A percentile compares a stretch with the other conserved stretches of the same genome.
Evolutionary conservation across 108 stramenopile genomes (phyloP).

Genomic region (Cyclostephanos invisitatus): DNA sequence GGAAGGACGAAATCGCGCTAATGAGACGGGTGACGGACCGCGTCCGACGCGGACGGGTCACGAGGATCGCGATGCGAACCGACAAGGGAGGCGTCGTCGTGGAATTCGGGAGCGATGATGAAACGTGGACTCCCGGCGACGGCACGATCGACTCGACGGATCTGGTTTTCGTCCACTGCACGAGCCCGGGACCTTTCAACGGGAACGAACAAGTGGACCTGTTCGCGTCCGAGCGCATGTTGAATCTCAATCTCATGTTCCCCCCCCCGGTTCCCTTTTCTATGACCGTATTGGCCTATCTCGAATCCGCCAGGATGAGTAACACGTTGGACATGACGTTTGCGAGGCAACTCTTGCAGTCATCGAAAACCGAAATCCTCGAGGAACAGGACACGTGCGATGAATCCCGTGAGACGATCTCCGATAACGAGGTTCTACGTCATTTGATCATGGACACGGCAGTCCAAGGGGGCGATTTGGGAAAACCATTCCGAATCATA

Average conservation of each 20-base stretch:
- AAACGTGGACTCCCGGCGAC: background rate
- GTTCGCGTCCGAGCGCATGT: constrained; percentile 9
- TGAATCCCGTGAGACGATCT: background rate
- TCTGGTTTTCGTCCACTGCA: constrained; percentile 37
- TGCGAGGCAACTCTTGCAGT: constrained; percentile 8
- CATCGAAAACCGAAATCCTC: background rate
- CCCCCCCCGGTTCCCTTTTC: constrained; percentile 34
- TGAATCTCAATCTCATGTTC: constrained; percentile 26
- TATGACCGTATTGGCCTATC: constrained; percentile 23
- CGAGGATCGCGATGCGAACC: no score
- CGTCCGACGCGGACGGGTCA: background rate
- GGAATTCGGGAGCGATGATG: no score
- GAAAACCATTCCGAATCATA: constrained; percentile 1
- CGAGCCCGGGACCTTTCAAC: constrained; percentile 44
- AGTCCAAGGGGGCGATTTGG: no score
- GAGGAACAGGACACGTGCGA: background rate
- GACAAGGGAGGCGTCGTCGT: no score
- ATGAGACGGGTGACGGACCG: constrained; percentile 17
- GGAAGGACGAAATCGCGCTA: constrained; percentile 22
- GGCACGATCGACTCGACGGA: background rate
- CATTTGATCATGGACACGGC: background rate
- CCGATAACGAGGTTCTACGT: constrained; percentile 9
- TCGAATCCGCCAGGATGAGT: constrained; percentile 19
- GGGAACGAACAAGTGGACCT: constrained; percentile 7
- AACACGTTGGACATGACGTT: constrained; percentile 26